Evolutionary conservation across 805 yeast species (phyloP).

Genomic region (Candida michaelii): DNA sequence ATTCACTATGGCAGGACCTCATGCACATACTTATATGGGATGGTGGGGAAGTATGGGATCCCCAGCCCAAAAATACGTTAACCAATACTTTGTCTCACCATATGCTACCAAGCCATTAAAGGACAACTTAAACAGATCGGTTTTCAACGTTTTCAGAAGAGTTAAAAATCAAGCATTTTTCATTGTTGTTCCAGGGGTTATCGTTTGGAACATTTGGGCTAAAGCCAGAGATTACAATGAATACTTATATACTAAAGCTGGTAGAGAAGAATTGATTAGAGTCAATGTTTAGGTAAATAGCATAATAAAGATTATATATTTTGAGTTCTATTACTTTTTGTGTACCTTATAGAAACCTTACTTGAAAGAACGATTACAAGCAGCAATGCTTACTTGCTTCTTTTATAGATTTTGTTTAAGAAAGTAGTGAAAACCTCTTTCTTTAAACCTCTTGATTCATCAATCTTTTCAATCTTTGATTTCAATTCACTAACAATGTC

Average conservation of each 20-base stretch:
- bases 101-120: conserved; percentile 90
- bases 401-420: conserved; percentile 88
- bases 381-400: conserved; percentile 68
- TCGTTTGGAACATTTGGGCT: conserved; percentile 86
- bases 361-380: background rate
- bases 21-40: conserved; percentile 81
- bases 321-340: no score
- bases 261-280: conserved; percentile 89
- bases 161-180: conserved; percentile 79
- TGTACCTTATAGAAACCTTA: background rate
- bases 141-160: conserved; percentile 95
- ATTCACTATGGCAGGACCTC: conserved; percentile 32
- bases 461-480: conserved; percentile 64
- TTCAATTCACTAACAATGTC: conserved; percentile 62
- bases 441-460: conserved; percentile 93
- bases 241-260: conserved; percentile 95
- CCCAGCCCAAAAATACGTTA: conserved; percentile 82
- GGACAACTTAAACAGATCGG: conserved; percentile 79
- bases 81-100: conserved; percentile 89
- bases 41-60: conserved; percentile 96
- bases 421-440: conserved; percentile 80
- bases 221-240: conserved; percentile 87
- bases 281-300: conserved; percentile 38
- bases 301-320: conserved; percentile 1
- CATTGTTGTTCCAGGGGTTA: conserved; percentile 71